Base-by-base conservation (phyloP, 371 early-diverging fungal species). In the Thermomucor indicae-seudaticae region DNA sequence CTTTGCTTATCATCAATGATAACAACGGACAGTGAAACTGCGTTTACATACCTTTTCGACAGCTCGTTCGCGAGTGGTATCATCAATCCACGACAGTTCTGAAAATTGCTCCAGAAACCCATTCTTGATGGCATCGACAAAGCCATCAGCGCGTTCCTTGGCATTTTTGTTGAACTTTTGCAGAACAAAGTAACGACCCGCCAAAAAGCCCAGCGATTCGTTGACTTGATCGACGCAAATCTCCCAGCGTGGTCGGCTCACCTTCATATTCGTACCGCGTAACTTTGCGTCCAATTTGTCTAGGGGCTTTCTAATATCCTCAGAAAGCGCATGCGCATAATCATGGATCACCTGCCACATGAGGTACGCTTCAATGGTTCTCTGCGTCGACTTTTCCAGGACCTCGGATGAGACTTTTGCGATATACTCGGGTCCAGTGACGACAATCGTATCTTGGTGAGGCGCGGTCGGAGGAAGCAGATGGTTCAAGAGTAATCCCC, bases 171-270 rank as follows among this genome's bases (percentile, higher is more conserved):
- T 70, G 47, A 80, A 80, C 2, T 60, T 44, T 32, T 55, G 49
- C 52, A 77, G 42, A 10, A 78, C 67, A 65, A 65, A 84, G 47
- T 75, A 83, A 16, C 82, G 75, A 0, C 84, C 84, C 1, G 72
- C 56, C 19, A 81, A 50, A 17, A 67, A 66, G 2, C 83, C 82
- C 47, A 86, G 55, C 0, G 59, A 49, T 1, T 41, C 24, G 16
- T 77, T 71, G 8, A 73, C 62, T 6, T 49, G 23, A 0, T 44
- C 49, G n/a, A 79, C 51, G 58, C 86, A 86, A 1, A 50, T 51
- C 22, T 78, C 62, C 49, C 62, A 64, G 2, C 84, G 76, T 8
- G 37, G 37, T 37, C 65, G 60, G 7, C 70, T 69, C 0, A 62
- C 35, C 10, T 63, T 62, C 14, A 55, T 58, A 6, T 41, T 72